Base-by-base conservation (phyloP, 2,329 filamentous ascomycete genomes). In the Cladorrhinum sp. region DNA sequence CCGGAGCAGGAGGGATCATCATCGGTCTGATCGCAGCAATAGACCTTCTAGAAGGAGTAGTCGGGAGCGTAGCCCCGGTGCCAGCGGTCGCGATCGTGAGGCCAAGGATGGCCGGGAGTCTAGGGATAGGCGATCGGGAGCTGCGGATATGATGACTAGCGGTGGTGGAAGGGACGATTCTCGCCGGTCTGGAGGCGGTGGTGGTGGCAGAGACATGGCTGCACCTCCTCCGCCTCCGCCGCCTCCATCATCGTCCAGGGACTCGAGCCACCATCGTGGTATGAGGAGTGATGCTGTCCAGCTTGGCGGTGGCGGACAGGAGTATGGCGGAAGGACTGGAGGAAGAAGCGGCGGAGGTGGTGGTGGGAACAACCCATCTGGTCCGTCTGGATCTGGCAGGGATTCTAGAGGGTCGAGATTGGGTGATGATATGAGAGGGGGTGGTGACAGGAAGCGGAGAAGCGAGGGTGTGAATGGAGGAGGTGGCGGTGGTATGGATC, bases 1-100 rank as follows among this genome's bases (percentile, higher is more conserved):
- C 1, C 74, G 69, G 21, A 62, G 77, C 53, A 71, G 76, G 42
- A 75, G 79, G 18, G 77, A 82, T 14, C 75, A 77, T 55, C 76
- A 80, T 42, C 74, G 77, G 28, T 71, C 71, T 0, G 79, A 81
- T 16, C 73, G 76, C 48, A 68, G 73, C 16, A 75, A 68, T 63
- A 77, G 68, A 65, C 68, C 66, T 54, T 79, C 71, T 21, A 76
- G 80, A n/a, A 78, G 81, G 26, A 76, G 73, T 65, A 84, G 82
- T 62, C 77, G 80, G 42, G 82, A 84, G 55, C 59, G 63, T 8
- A 60, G 56, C 8, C 59, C 57, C 9, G 64, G 62, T 6, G 57
- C 57, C 2, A 56, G 55, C 3, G 42, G 42, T 46, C 52, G 55
- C 20, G 55, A 56, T 9, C 73, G 78, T 7, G 71, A 71, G 26